phyloP scores from a whole-genome alignment of 2,329 filamentous ascomycete species.

The Calycina marina region DNA sequence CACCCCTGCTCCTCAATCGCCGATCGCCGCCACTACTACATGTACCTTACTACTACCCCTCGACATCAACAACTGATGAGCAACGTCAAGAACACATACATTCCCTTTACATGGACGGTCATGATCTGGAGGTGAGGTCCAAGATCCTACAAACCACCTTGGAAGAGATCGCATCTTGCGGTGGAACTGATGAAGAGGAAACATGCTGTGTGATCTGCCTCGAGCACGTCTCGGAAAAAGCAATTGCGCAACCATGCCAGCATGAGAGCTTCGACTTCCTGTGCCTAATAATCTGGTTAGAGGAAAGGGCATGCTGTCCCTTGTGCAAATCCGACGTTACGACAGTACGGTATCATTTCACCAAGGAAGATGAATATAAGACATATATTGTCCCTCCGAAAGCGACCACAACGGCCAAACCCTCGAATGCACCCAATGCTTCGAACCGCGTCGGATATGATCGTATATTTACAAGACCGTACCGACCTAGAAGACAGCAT shows the following conservation, averaged over 20 bases:
- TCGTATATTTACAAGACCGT: constrained; percentile 7
- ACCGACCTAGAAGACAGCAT: constrained; percentile 8
- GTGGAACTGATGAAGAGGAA: constrained; percentile 18
- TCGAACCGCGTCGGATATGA: constrained; percentile 6
- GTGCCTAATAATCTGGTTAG: constrained; percentile 72
- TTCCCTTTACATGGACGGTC: constrained; percentile 23
- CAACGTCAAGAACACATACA: too few relatives aligned
- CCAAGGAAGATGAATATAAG: constrained; percentile 36
- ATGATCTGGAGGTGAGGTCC: constrained; percentile 27
- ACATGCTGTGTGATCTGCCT: constrained; percentile 78
- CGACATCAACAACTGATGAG: too few relatives aligned
- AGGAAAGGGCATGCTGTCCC: constrained; percentile 58
- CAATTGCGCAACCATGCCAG: constrained; percentile 59
- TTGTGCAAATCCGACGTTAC: constrained; percentile 50
- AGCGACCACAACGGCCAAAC: constrained; percentile 1
- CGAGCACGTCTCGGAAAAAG: constrained; percentile 56
- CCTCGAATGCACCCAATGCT: constrained; percentile 1
- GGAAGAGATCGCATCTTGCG: constrained; percentile 24
- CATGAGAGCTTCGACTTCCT: constrained; percentile 76
- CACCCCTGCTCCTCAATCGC: too few relatives aligned
- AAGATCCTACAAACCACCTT: constrained; percentile 30
- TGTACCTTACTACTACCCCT: too few relatives aligned
- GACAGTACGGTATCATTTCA: constrained; percentile 51
- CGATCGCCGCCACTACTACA: too few relatives aligned
- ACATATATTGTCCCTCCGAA: constrained; percentile 37